Percentiles rank a stretch among this genome's conserved stretches.
phyloP scores from a whole-genome alignment of 192 early-diverging fungal species.

The Backusella westeae region DNA sequence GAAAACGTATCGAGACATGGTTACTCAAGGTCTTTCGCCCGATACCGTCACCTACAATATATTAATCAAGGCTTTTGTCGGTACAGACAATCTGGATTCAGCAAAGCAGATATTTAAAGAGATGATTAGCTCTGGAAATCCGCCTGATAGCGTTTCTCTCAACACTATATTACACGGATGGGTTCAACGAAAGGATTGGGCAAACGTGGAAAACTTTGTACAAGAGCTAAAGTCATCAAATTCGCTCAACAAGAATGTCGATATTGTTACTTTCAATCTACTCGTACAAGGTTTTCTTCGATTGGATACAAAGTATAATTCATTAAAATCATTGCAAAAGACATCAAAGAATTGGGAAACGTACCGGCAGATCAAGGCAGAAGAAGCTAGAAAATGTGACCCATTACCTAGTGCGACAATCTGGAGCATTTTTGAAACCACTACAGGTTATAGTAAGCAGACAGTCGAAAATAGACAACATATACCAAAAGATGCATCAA shows the following conservation, averaged over 20 bases:
- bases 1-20: not conserved
- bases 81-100: not conserved
- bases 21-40: not conserved
- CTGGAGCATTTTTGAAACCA: slow-evolving; percentile 17
- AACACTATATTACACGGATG: slow-evolving; percentile 22
- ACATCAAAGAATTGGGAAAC: not conserved
- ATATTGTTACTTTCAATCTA: slow-evolving; percentile 22
- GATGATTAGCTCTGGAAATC: slow-evolving; percentile 9
- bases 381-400: not conserved
- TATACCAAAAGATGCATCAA: not conserved
- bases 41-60: slow-evolving; percentile 22
- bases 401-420: not conserved
- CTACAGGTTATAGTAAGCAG: slow-evolving; percentile 1
- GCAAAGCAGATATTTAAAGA: slow-evolving; percentile 17
- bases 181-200: slow-evolving; percentile 18
- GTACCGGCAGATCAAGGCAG: not conserved
- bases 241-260: not conserved
- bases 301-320: not conserved
- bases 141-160: slow-evolving; percentile 14
- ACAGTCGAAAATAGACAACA: not conserved
- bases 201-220: slow-evolving; percentile 9
- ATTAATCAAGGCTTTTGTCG: slow-evolving; percentile 28
- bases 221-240: not conserved
- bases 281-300: slow-evolving; percentile 18
- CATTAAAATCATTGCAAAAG: not conserved